Conservation (phyloP, 2,329 filamentous ascomycete genomes). For the Lasiodiplodia hormozganensis region DNA sequence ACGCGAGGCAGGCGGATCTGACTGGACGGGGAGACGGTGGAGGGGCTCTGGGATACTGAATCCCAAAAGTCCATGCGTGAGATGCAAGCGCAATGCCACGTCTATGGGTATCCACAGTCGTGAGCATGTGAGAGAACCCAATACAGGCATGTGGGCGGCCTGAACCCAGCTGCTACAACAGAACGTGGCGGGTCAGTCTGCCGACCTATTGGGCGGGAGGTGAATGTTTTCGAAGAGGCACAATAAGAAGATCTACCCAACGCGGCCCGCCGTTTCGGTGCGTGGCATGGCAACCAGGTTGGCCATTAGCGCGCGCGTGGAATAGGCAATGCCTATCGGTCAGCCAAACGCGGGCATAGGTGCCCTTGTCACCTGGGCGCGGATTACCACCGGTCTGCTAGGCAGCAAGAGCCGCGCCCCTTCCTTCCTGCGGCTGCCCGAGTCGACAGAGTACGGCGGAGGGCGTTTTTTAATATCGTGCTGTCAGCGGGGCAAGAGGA, state of each 20-base stretch:
- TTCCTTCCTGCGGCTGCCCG: background rate
- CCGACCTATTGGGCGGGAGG: background rate
- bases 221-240: conserved; percentile 8
- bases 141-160: background rate
- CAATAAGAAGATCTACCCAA: conserved; percentile 5
- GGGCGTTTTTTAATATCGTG: background rate
- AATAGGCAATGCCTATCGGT: background rate
- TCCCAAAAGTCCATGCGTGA: background rate
- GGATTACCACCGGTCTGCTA: conserved; percentile 5
- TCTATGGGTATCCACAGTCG: background rate
- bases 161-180: background rate
- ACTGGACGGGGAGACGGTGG: background rate
- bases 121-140: conserved; percentile 5
- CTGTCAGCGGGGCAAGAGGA: background rate
- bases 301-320: background rate
- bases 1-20: background rate
- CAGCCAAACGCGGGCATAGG: conserved; percentile 4
- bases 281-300: background rate
- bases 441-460: background rate
- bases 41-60: background rate
- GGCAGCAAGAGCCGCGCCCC: conserved; percentile 16
- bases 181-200: background rate
- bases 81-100: conserved; percentile 1
- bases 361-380: background rate
- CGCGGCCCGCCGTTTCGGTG: conserved; percentile 14